Conservation (phyloP, 148 eudicot genomes). For the Rhododendron molle region DNA sequence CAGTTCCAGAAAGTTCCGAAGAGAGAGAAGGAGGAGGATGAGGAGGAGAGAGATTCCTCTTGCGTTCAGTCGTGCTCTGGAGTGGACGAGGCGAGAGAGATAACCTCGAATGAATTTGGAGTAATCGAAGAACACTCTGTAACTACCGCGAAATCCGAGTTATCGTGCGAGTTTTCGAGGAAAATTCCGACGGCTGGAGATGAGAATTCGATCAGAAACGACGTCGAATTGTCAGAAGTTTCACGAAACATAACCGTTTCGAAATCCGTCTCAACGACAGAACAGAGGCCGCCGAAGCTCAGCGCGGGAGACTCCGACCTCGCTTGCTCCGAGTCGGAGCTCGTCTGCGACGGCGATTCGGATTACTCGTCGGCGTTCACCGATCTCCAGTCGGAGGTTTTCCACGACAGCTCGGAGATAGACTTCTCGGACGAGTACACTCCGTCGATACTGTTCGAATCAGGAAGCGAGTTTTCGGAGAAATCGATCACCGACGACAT, state of each 20-base stretch:
- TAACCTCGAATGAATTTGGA: slow-evolving; percentile 8
- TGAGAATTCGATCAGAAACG: not conserved
- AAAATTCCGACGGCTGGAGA: not conserved
- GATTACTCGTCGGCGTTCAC: slow-evolving; percentile 38
- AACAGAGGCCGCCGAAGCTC: slow-evolving; percentile 20
- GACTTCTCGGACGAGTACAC: slow-evolving; percentile 55
- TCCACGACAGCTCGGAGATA: slow-evolving; percentile 19
- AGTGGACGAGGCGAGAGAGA: slow-evolving; percentile 21
- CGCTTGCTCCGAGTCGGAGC: slow-evolving; percentile 67
- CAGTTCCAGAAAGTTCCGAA: slow-evolving; percentile 31
- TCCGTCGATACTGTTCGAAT: slow-evolving; percentile 57
- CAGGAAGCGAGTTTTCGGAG: slow-evolving; percentile 94
- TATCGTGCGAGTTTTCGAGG: slow-evolving; percentile 5
- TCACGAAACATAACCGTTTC: slow-evolving; percentile 7
- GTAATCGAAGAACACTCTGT: slow-evolving; percentile 19
- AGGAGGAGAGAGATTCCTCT: slow-evolving; percentile 25
- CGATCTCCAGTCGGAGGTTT: slow-evolving; percentile 43
- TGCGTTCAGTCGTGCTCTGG: slow-evolving; percentile 76
- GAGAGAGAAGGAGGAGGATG: slow-evolving; percentile 25
- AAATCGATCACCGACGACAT: slow-evolving; percentile 38
- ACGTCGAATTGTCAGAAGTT: slow-evolving; percentile 12
- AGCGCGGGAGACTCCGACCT: slow-evolving; percentile 31
- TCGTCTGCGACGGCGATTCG: slow-evolving; percentile 26
- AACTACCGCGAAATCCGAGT: slow-evolving; percentile 6
- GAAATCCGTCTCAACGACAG: slow-evolving; percentile 37